Percentiles rank a stretch among this genome's conserved stretches.
Evolutionary conservation across 2,329 filamentous ascomycete genomes (phyloP).

Genomic region (Grosmannia huntii): DNA sequence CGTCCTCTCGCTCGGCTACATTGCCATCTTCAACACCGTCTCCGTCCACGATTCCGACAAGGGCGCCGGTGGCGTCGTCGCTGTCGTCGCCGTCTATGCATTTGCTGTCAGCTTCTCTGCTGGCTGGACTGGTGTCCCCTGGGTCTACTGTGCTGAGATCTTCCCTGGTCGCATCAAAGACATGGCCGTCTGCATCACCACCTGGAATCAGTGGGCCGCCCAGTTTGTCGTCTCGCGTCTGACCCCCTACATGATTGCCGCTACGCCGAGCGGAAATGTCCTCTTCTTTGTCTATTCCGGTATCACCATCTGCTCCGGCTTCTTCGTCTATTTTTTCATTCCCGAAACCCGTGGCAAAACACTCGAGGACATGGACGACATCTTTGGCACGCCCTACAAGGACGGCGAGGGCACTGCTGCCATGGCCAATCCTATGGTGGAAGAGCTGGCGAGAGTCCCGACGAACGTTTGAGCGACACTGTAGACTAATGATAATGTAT

Average conservation of each 20-base stretch:
- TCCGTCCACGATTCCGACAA: background rate
- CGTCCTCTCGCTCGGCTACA: conserved; percentile 21
- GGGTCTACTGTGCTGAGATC: conserved; percentile 15
- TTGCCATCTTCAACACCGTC: background rate
- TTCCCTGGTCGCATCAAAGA: conserved; percentile 17
- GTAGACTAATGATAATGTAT: background rate
- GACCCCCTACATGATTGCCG: conserved; percentile 16
- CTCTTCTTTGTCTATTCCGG: conserved; percentile 3
- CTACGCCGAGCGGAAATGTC: background rate
- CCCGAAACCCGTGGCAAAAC: conserved; percentile 3
- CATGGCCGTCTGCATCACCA: conserved; percentile 15
- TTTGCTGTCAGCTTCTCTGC: conserved; percentile 16
- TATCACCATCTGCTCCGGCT: background rate
- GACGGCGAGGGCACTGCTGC: background rate
- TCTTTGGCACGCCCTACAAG: conserved; percentile 1
- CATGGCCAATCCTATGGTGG: background rate
- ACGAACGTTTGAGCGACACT: background rate
- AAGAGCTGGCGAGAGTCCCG: background rate
- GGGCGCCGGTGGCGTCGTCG: background rate
- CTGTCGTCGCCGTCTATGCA: background rate
- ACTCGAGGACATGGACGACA: conserved; percentile 3
- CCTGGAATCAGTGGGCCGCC: conserved; percentile 18
- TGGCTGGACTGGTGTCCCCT: conserved; percentile 19
- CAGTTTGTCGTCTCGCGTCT: conserved; percentile 18
- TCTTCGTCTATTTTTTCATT: conserved; percentile 3